Conservation (phyloP, 352 stramenopile species). For the Blastocystis sp. region DNA sequence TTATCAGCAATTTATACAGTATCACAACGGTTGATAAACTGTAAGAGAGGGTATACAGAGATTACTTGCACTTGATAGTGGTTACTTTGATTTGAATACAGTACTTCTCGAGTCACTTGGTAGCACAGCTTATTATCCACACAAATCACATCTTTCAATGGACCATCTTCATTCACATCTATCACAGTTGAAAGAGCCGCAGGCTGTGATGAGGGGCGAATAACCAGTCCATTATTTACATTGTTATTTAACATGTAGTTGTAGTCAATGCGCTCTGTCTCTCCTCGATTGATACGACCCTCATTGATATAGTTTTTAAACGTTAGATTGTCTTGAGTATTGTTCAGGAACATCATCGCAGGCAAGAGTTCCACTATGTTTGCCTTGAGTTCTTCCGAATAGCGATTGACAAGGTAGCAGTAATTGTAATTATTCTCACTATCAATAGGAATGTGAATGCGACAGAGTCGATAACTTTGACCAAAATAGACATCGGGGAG, state of each 20-base stretch:
- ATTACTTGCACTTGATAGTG: slow-evolving; percentile 38
- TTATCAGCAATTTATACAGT: background rate
- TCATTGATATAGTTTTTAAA: slow-evolving; percentile 53
- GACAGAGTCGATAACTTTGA: slow-evolving; percentile 36
- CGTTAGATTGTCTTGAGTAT: background rate
- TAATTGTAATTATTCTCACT: slow-evolving; percentile 55
- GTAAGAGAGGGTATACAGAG: background rate
- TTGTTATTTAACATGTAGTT: slow-evolving; percentile 47
- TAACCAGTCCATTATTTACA: slow-evolving; percentile 8
- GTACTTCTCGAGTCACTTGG: background rate
- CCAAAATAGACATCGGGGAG: slow-evolving; percentile 48
- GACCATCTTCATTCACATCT: background rate
- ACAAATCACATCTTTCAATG: background rate
- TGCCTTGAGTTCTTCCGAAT: background rate
- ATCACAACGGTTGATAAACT: slow-evolving; percentile 25
- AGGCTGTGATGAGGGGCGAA: background rate
- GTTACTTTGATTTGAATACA: background rate
- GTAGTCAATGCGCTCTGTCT: slow-evolving; percentile 20
- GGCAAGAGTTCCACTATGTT: slow-evolving; percentile 17
- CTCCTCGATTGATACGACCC: background rate
- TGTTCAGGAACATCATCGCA: slow-evolving; percentile 4
- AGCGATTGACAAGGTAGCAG: slow-evolving; percentile 54
- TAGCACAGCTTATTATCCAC: slow-evolving; percentile 15
- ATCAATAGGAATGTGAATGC: slow-evolving; percentile 54
- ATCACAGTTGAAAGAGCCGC: background rate